These are phyloP conservation scores for Syzygium aromaticum DNA, from an alignment of 345 rosid species.

Conservation along the genomic window DNA sequence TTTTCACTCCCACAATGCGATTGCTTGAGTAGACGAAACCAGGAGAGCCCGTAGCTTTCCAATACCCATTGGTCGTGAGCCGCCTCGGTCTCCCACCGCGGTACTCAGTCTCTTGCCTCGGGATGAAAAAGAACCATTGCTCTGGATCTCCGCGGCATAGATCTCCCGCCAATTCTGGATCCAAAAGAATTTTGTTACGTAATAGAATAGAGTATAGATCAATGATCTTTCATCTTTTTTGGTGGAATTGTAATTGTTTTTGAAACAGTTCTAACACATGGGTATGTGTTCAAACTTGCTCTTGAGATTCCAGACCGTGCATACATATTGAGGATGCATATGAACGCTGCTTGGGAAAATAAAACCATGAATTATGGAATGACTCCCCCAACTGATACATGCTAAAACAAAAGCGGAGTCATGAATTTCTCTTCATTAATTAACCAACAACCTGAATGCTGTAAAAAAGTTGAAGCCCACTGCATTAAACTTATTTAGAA, in stretches of 20 bases:
- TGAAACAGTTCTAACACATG: not conserved
- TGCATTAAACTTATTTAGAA: not conserved
- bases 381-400: not conserved
- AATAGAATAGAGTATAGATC: not conserved
- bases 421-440: no score
- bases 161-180: conserved; percentile 18
- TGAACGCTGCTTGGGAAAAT: not conserved
- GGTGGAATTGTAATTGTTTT: not conserved
- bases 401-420: no score
- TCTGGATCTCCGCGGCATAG: conserved; percentile 24
- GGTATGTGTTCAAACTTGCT: not conserved
- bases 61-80: conserved; percentile 28
- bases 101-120: conserved; percentile 27
- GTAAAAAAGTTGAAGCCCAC: not conserved
- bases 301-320: not conserved
- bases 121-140: conserved; percentile 46
- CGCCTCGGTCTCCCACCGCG: conserved; percentile 34
- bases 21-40: conserved; percentile 20
- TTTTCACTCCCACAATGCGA: conserved; percentile 23
- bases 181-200: not conserved
- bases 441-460: not conserved
- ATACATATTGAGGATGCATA: not conserved
- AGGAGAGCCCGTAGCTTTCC: conserved; percentile 44
- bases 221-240: not conserved
- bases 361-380: not conserved